Conservation (phyloP, 2,329 filamentous ascomycete genomes). For the Aspergillus calidoustus region DNA sequence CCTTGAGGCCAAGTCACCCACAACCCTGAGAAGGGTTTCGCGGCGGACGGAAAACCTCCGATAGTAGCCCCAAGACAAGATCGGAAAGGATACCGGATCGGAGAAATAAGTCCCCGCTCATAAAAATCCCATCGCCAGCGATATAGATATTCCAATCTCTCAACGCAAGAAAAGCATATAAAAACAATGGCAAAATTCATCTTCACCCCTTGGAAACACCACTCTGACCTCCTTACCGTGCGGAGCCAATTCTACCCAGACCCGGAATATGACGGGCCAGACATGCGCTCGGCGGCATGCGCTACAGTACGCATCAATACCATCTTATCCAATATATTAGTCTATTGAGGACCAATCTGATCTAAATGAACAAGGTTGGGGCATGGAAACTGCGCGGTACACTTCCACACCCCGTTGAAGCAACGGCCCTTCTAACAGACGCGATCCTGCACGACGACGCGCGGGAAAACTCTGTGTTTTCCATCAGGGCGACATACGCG, state of each 20-base stretch:
- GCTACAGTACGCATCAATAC: constrained; percentile 38
- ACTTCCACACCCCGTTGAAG: constrained; percentile 52
- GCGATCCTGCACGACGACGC: constrained; percentile 51
- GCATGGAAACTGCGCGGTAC: constrained; percentile 51
- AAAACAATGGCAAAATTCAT: constrained; percentile 44
- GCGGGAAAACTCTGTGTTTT: constrained; percentile 47
- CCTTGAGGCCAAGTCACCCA: neutral
- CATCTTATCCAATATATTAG: neutral
- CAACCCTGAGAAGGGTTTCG: too few species aligned
- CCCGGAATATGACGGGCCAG: constrained; percentile 36
- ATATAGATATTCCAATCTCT: neutral
- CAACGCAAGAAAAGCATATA: neutral
- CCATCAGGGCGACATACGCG: constrained; percentile 50
- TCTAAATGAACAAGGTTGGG: constrained; percentile 38
- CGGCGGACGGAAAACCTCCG: neutral
- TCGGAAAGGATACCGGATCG: constrained; percentile 6
- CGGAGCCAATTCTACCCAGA: constrained; percentile 47
- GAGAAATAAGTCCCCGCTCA: constrained; percentile 26
- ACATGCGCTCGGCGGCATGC: constrained; percentile 46
- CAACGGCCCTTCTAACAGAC: constrained; percentile 51
- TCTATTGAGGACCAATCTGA: constrained; percentile 1
- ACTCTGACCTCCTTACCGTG: constrained; percentile 42
- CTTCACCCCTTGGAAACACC: constrained; percentile 49
- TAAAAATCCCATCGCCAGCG: constrained; percentile 23
- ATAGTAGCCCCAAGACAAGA: neutral